Percentiles rank a stretch among this genome's conserved stretches.
Conservation (phyloP, 148 eudicot genomes). For the Camellia lanceoleosa region DNA sequence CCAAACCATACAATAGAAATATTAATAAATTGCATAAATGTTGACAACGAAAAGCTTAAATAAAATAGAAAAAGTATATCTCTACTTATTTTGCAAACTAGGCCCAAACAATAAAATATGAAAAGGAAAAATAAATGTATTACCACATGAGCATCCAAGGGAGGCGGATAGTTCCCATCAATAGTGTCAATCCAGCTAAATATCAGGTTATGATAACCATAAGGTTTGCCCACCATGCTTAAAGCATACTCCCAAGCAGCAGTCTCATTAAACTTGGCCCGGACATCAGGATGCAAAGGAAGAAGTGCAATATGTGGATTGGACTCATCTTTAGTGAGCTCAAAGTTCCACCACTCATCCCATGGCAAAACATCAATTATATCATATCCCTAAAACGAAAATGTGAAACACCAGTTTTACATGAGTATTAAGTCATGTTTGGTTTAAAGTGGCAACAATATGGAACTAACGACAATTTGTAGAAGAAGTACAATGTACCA, state of each 20-base stretch:
- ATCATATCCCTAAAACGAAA: constrained; percentile 63
- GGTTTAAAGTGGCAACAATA: neutral
- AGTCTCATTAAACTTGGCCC: constrained; percentile 75
- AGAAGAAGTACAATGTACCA: neutral
- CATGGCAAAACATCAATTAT: constrained; percentile 84
- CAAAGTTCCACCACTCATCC: constrained; percentile 99
- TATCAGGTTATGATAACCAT: constrained; percentile 90
- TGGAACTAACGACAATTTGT: neutral
- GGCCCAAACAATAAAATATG: neutral
- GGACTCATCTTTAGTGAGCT: constrained; percentile 69
- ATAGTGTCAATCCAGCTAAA: constrained; percentile 99
- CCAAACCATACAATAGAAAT: neutral
- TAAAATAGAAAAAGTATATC: neutral
- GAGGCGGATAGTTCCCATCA: constrained; percentile 78
- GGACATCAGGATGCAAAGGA: constrained; percentile 79
- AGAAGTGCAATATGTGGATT: constrained; percentile 51
- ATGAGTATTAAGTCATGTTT: neutral
- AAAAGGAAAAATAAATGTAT: neutral
- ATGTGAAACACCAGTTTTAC: neutral
- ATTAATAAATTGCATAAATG: neutral
- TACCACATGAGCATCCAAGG: constrained; percentile 59
- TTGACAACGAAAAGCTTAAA: no score
- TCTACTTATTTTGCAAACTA: neutral
- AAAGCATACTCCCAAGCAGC: constrained; percentile 97
- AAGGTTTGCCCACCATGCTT: constrained; percentile 80